Base-by-base conservation (phyloP, 352 stramenopile genomes). In the Globisporangium irregulare region DNA sequence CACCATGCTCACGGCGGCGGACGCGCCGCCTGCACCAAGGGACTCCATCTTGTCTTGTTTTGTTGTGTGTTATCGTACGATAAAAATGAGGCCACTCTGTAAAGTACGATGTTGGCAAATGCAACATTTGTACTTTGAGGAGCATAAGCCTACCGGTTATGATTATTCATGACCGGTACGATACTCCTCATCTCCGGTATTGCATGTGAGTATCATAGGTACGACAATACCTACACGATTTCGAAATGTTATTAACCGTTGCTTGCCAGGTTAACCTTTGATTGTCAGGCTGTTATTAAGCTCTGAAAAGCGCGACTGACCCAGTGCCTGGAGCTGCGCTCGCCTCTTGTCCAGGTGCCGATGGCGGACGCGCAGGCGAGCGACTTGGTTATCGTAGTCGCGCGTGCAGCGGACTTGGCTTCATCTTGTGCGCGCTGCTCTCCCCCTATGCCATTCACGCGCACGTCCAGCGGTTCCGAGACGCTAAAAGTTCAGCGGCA, bases 341-440 rank as follows among this genome's bases (percentile, higher is more conserved):
- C 38, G 12, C 67, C 73, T 0, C 67, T 82, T n/a, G 67, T 90
- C 3, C 81, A 90, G 69, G 69, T 78, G 14, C 81, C 79, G 8
- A 90, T 90, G 81, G 76, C 78, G 10, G 76, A 78, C 10, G 78
- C 77, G 5, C 78, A 69, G n/a, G 80, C 73, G 57, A 72, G 73
- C 15, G 50, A 67, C n/a, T 70, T 84, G 62, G 77, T 75, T 12
- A 73, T 71, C 10, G 70, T 73, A 3, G 77, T 82, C n/a, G 76
- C 73, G 6, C 73, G 74, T 41, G 70, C 55, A 79, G 81, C 4
- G 83, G 71, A 18, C 61, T 91, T 14, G 83, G 83, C 15, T 86
- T 81, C 10, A 81, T 88, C 58, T 68, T 80, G 7, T 73, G 81
- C 22, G 62, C 48, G 22, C 70, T 79, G 59, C 75, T 84, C n/a